A percentile compares a stretch with the other conserved stretches of the same genome.
Evolutionary conservation across 441 rosid genomes (phyloP).

Genomic region (Erodium texanum): DNA sequence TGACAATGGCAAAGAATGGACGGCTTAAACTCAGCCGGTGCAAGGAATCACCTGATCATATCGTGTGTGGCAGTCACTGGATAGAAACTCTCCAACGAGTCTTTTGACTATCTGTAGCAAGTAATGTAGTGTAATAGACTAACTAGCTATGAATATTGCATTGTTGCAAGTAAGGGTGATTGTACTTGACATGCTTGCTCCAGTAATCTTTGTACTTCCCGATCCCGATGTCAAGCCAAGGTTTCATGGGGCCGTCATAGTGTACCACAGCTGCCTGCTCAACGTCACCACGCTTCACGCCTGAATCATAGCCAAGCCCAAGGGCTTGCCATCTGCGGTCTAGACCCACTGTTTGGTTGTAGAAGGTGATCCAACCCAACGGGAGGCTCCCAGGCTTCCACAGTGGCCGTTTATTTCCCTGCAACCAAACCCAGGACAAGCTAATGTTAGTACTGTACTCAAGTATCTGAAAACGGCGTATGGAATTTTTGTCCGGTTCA

Average conservation of each 20-base stretch:
- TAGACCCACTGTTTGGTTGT: conserved; percentile 40
- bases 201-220: conserved; percentile 53
- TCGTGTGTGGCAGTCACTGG: no score
- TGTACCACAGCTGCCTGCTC: conserved; percentile 69
- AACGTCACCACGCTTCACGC: conserved; percentile 30
- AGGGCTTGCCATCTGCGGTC: conserved; percentile 65
- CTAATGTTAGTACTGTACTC: not conserved
- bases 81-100: no score
- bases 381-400: conserved; percentile 78
- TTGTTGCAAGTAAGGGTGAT: conserved; percentile 54
- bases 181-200: conserved; percentile 51
- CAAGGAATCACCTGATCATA: not conserved
- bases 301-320: conserved; percentile 64
- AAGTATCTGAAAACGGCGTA: no score
- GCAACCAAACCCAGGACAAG: conserved; percentile 20
- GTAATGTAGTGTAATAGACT: not conserved
- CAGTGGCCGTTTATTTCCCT: conserved; percentile 54
- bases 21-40: not conserved
- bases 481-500: no score
- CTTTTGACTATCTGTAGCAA: no score
- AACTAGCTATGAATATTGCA: conserved; percentile 57
- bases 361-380: conserved; percentile 68
- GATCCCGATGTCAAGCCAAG: conserved; percentile 73
- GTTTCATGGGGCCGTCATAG: conserved; percentile 76
- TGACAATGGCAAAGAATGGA: not conserved